A percentile compares a stretch with the other conserved stretches of the same genome.
Conservation (phyloP, 192 early-diverging fungal species). For the Entophlyctis luteolus region DNA sequence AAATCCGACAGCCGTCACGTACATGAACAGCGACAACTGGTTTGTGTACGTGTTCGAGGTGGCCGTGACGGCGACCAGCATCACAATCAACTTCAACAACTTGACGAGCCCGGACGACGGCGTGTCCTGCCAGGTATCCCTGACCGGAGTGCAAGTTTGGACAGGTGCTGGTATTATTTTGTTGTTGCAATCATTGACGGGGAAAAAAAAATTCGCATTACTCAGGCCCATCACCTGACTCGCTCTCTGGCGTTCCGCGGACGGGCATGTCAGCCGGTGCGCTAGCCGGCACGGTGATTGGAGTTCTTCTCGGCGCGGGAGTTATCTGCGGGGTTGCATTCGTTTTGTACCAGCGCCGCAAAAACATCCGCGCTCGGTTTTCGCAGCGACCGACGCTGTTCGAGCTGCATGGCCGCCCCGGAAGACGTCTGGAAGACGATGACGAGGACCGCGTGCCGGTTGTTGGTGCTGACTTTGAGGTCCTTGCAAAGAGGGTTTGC, state of each 20-base stretch:
- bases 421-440: no score
- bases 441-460: no score
- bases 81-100: background rate
- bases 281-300: conserved; percentile 3
- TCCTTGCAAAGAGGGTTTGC: no score
- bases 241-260: background rate
- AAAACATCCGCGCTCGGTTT: background rate
- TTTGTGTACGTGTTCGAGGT: conserved; percentile 21
- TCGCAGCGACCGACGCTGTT: background rate
- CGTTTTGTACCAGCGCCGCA: background rate
- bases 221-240: conserved; percentile 3
- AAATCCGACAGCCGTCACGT: conserved; percentile 19
- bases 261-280: background rate
- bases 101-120: conserved; percentile 1
- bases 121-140: background rate
- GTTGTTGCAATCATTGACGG: background rate
- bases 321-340: background rate
- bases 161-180: background rate
- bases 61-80: conserved; percentile 7
- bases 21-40: conserved; percentile 6
- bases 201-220: background rate
- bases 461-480: no score
- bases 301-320: background rate
- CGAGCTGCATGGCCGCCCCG: background rate
- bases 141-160: conserved; percentile 11